phyloP scores from a whole-genome alignment of 352 stramenopile genomes.

The Phytophthora pini region DNA sequence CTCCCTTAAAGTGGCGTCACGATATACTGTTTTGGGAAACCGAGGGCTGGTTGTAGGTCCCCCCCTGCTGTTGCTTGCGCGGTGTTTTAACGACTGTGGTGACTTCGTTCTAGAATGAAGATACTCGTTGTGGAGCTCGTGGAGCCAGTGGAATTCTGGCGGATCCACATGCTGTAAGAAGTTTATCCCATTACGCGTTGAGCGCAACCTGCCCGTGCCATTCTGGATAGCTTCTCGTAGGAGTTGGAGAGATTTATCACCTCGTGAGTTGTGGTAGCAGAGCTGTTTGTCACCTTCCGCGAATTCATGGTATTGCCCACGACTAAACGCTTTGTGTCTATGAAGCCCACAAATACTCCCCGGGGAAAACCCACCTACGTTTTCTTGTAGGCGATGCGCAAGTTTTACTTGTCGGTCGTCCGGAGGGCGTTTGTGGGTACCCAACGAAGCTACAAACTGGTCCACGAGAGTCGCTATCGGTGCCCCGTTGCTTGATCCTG shows the following conservation, averaged over 20 bases:
- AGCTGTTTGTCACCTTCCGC: slow-evolving; percentile 9
- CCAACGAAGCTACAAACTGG: slow-evolving; percentile 27
- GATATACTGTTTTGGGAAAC: neutral
- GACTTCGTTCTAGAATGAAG: slow-evolving; percentile 20
- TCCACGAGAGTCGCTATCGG: slow-evolving; percentile 20
- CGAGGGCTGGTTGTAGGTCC: slow-evolving; percentile 5
- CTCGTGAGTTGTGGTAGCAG: slow-evolving; percentile 3
- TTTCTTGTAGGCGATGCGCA: slow-evolving; percentile 52
- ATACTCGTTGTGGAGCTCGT: slow-evolving; percentile 44
- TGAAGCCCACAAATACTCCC: slow-evolving; percentile 43
- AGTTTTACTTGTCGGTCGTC: slow-evolving; percentile 66
- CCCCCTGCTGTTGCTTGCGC: neutral
- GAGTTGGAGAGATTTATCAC: slow-evolving; percentile 52
- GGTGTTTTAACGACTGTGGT: neutral
- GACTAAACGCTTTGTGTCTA: slow-evolving; percentile 11
- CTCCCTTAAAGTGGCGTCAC: neutral
- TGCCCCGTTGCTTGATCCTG: neutral
- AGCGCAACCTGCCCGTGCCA: slow-evolving; percentile 51
- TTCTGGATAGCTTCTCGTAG: slow-evolving; percentile 63
- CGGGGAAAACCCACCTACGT: slow-evolving; percentile 57
- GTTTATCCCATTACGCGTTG: slow-evolving; percentile 53
- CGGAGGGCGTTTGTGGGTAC: slow-evolving; percentile 41
- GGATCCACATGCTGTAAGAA: slow-evolving; percentile 49
- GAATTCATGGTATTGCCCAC: slow-evolving; percentile 1
- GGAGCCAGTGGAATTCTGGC: slow-evolving; percentile 42